Evolutionary conservation across 225 moss, liverwort and hornwort genomes (phyloP).

Genomic region (Sphagnum tenellum): DNA sequence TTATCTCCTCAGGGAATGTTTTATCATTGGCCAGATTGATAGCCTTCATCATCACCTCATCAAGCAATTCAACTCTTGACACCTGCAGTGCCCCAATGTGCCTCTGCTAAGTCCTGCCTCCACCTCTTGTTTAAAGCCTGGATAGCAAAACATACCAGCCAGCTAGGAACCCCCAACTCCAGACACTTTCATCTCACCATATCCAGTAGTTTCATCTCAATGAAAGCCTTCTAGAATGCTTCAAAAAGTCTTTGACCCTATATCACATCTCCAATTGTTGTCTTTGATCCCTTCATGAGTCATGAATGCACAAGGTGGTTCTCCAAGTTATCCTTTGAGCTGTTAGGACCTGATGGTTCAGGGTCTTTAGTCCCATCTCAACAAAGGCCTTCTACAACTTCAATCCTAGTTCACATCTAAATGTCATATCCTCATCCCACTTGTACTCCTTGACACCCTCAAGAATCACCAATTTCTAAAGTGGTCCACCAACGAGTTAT

Average conservation of each 20-base stretch:
- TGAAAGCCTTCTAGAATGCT: not conserved
- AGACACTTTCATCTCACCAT: conserved; percentile 1
- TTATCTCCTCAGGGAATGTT: conserved; percentile 58
- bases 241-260: not conserved
- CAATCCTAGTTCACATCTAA: too few species aligned
- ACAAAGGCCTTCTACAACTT: too few species aligned
- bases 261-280: not conserved
- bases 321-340: not conserved
- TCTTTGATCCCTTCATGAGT: too few species aligned
- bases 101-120: too few species aligned
- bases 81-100: conserved; percentile 55
- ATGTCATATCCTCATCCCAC: too few species aligned
- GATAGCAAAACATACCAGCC: too few species aligned
- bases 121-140: too few species aligned
- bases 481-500: too few species aligned
- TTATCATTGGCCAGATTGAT: conserved; percentile 81
- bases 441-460: too few species aligned
- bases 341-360: not conserved
- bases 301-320: not conserved
- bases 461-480: too few species aligned
- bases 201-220: conserved; percentile 4
- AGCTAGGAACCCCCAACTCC: too few species aligned
- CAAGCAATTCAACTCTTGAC: conserved; percentile 89
- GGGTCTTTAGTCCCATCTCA: not conserved
- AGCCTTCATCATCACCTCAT: conserved; percentile 89